phyloP scores from a whole-genome alignment of 257 asterid genomes.

The Solanum ossicruentum region DNA sequence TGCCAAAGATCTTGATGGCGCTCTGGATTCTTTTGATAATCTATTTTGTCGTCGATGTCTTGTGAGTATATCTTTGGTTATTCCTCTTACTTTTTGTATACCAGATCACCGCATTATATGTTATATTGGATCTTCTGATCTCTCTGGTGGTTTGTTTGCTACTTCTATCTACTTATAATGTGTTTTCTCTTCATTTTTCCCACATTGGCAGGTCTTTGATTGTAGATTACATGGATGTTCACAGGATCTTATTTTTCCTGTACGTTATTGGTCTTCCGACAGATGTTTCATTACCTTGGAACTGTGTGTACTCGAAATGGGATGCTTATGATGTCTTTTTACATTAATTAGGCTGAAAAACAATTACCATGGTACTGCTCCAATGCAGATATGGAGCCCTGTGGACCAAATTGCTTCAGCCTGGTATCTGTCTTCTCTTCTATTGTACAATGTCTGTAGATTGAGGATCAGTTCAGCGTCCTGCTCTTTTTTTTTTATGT shows the following conservation, averaged over 20 bases:
- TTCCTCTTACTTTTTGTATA: not conserved
- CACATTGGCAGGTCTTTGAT: constrained; percentile 68
- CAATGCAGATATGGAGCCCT: constrained; percentile 56
- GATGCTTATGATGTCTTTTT: not conserved
- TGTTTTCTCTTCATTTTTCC: not conserved
- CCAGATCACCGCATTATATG: not conserved
- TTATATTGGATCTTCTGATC: not conserved
- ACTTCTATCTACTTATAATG: not conserved
- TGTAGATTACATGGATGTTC: constrained; percentile 97
- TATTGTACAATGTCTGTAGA: not conserved
- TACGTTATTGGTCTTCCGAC: constrained; percentile 25
- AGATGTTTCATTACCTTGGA: constrained; percentile 1
- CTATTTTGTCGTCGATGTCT: constrained; percentile 95
- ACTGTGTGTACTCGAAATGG: not conserved
- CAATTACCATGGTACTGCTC: constrained; percentile 38
- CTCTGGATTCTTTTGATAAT: constrained; percentile 94
- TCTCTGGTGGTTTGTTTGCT: not conserved
- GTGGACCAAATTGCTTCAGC: constrained; percentile 71
- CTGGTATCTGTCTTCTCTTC: constrained; percentile 29
- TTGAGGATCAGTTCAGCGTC: not conserved
- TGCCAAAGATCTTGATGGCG: constrained; percentile 91
- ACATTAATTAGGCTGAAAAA: constrained; percentile 37
- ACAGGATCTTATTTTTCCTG: constrained; percentile 81
- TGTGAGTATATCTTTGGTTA: constrained; percentile 35
- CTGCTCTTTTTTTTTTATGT: not conserved